Conservation (phyloP, 768 basidiomycete genomes). For the Auricularia auricula-judae region DNA sequence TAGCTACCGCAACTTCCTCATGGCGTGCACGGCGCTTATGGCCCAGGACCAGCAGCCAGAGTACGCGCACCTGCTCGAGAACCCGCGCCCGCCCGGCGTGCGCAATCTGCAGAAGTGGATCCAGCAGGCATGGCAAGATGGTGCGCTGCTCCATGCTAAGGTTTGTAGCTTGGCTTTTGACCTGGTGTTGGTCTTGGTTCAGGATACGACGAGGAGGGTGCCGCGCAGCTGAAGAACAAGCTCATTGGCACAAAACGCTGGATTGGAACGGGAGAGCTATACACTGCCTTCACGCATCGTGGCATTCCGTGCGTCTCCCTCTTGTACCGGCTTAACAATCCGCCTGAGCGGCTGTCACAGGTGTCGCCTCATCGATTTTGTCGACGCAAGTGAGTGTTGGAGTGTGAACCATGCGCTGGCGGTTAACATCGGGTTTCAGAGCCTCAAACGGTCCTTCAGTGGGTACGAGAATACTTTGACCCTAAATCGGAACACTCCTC, state of each 20-base stretch:
- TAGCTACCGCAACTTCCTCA: slow-evolving; percentile 77
- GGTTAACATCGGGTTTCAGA: slow-evolving; percentile 19
- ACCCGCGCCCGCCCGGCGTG: slow-evolving; percentile 53
- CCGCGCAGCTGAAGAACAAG: slow-evolving; percentile 40
- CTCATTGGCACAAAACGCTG: slow-evolving; percentile 52
- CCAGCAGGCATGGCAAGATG: slow-evolving; percentile 68
- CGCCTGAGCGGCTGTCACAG: slow-evolving; percentile 20
- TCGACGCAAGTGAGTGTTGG: background rate
- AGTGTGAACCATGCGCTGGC: background rate
- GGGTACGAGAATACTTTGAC: slow-evolving; percentile 69
- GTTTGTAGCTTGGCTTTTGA: background rate
- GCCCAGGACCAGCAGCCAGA: slow-evolving; percentile 47
- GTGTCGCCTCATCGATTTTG: slow-evolving; percentile 54
- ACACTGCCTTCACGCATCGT: slow-evolving; percentile 64
- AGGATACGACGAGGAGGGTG: slow-evolving; percentile 71
- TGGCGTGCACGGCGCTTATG: slow-evolving; percentile 65
- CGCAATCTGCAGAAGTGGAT: slow-evolving; percentile 69
- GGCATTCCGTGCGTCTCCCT: slow-evolving; percentile 62
- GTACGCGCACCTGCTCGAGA: slow-evolving; percentile 51
- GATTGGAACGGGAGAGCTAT: slow-evolving; percentile 76
- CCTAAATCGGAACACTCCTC: slow-evolving; percentile 7
- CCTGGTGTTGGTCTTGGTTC: background rate
- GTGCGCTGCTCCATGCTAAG: slow-evolving; percentile 22
- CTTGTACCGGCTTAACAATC: background rate
- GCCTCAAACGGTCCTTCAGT: slow-evolving; percentile 44